A percentile compares a stretch with the other conserved stretches of the same genome.
Conservation (phyloP, 495 filamentous ascomycete genomes). For the Parmelia sp. region DNA sequence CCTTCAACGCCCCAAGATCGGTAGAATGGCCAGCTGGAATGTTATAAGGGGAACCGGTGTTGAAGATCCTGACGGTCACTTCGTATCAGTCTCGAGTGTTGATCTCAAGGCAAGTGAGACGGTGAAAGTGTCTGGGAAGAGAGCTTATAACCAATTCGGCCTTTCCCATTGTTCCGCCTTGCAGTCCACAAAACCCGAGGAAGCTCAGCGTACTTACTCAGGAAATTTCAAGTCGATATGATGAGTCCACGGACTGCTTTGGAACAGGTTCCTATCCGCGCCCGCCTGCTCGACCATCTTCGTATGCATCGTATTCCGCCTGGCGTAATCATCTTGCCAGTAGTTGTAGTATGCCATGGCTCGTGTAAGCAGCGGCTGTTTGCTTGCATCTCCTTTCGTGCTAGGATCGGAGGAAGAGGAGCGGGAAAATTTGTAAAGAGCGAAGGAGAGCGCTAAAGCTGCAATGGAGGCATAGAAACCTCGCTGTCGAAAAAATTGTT, state of each 20-base stretch:
- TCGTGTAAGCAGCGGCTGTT: constrained; percentile 49
- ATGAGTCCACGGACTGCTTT: constrained; percentile 43
- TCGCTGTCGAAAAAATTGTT: constrained; percentile 36
- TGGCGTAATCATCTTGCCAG: constrained; percentile 45
- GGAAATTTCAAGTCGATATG: constrained; percentile 53
- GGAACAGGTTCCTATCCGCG: constrained; percentile 58
- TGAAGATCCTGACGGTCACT: constrained; percentile 47
- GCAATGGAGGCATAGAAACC: constrained; percentile 62
- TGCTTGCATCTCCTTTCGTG: constrained; percentile 37
- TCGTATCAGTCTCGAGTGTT: not conserved
- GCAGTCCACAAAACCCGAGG: not conserved
- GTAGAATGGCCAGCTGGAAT: constrained; percentile 54
- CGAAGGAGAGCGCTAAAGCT: constrained; percentile 49
- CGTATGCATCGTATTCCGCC: constrained; percentile 58
- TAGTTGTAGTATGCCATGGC: constrained; percentile 51
- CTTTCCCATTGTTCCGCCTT: not conserved
- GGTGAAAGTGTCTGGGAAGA: not conserved
- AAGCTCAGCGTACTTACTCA: constrained; percentile 49
- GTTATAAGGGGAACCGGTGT: constrained; percentile 56
- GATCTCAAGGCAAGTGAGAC: not conserved
- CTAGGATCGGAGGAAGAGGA: constrained; percentile 23
- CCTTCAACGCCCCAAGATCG: constrained; percentile 55
- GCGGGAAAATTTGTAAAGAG: constrained; percentile 50
- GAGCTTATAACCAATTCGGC: not conserved
- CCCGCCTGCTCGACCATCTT: constrained; percentile 63